Percentiles rank a stretch among this genome's conserved stretches.
phyloP scores from a whole-genome alignment of 768 basidiomycete species.

The Termitomyces heimii region DNA sequence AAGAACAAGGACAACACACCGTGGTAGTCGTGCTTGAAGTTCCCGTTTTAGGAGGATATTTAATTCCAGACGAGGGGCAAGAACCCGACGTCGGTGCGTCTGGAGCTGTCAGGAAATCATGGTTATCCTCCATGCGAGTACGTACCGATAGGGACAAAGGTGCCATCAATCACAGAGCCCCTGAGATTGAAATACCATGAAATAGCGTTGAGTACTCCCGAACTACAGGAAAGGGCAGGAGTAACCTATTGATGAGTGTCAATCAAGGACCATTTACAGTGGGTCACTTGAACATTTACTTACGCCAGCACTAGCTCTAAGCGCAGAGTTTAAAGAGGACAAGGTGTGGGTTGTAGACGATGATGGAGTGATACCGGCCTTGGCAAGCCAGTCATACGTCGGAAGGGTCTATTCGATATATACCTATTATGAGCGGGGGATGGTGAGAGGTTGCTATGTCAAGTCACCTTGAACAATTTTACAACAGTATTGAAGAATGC shows the following conservation, averaged over 20 bases:
- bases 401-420: slow-evolving; percentile 37
- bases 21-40: not conserved
- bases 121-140: not conserved
- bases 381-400: slow-evolving; percentile 65
- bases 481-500: slow-evolving; percentile 60
- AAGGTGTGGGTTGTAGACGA: slow-evolving; percentile 51
- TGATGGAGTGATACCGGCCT: slow-evolving; percentile 73
- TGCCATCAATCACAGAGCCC: slow-evolving; percentile 65
- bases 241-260: slow-evolving; percentile 31
- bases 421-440: slow-evolving; percentile 10
- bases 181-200: slow-evolving; percentile 60
- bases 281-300: slow-evolving; percentile 6
- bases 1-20: slow-evolving; percentile 14
- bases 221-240: slow-evolving; percentile 28
- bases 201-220: slow-evolving; percentile 29
- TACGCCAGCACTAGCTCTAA: slow-evolving; percentile 50
- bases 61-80: slow-evolving; percentile 48
- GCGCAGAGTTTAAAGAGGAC: slow-evolving; percentile 43
- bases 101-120: slow-evolving; percentile 16
- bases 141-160: slow-evolving; percentile 54
- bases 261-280: not conserved
- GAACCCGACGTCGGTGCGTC: slow-evolving; percentile 44
- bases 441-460: slow-evolving; percentile 16
- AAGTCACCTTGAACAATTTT: slow-evolving; percentile 45
- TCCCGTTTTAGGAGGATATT: slow-evolving; percentile 53